Conservation (phyloP, 2,329 filamentous ascomycete genomes). For the Cladosporium phlei region DNA sequence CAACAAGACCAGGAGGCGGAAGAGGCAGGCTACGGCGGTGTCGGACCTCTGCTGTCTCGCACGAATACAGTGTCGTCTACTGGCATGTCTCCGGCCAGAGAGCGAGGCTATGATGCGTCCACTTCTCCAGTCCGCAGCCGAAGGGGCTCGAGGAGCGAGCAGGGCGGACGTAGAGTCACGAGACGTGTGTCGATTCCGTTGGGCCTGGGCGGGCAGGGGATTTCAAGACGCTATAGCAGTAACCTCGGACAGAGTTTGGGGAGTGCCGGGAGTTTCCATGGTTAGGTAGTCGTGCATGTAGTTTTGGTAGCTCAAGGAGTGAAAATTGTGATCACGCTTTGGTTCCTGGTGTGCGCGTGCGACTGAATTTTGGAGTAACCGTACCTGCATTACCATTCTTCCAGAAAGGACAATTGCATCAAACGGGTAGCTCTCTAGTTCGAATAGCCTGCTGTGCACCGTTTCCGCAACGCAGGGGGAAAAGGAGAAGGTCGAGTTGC, state of each 20-base stretch:
- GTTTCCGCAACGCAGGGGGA: neutral
- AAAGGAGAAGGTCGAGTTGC: neutral
- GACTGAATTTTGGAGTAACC: no score
- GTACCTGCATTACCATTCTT: no score
- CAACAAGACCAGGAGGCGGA: constrained; percentile 20
- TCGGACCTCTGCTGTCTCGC: constrained; percentile 32
- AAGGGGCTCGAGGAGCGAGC: constrained; percentile 23
- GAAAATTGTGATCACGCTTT: no score
- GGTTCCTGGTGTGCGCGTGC: no score
- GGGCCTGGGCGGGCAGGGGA: constrained; percentile 41
- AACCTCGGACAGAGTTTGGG: constrained; percentile 40
- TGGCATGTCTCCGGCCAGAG: constrained; percentile 20
- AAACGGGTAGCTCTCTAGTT: no score
- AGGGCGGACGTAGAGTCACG: constrained; percentile 22
- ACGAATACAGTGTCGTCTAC: constrained; percentile 29
- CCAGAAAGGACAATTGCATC: no score
- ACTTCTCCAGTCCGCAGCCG: constrained; percentile 18
- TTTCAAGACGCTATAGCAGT: constrained; percentile 41
- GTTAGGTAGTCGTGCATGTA: neutral
- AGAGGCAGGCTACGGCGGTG: constrained; percentile 38
- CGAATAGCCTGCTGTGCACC: no score
- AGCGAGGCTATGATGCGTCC: constrained; percentile 16
- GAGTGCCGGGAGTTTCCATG: constrained; percentile 25
- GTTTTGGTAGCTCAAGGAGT: no score
- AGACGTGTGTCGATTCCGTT: constrained; percentile 41